Conservation (phyloP, 2,329 filamentous ascomycete genomes). For the Talaromyces rugulosus region DNA sequence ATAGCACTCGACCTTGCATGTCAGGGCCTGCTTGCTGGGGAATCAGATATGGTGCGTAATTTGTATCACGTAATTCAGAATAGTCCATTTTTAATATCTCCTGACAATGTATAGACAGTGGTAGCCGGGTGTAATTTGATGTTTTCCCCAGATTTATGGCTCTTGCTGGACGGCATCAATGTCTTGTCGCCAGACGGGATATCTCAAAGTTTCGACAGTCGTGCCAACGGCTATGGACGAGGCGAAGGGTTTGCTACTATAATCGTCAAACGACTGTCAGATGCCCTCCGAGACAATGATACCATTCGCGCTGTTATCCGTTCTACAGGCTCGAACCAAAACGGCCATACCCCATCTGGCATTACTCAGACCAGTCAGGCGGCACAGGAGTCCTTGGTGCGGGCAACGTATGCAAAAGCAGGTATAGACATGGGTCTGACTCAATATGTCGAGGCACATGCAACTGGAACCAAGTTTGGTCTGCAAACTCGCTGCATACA, state of each 20-base stretch:
- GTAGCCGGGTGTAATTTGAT: constrained; percentile 23
- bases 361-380: constrained; percentile 38
- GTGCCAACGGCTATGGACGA: constrained; percentile 48
- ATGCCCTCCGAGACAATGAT: constrained; percentile 42
- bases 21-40: constrained; percentile 21
- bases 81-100: not conserved
- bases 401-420: constrained; percentile 40
- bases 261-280: constrained; percentile 40
- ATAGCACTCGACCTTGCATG: constrained; percentile 23
- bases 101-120: not conserved
- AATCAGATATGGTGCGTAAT: constrained; percentile 16
- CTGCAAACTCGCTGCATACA: not conserved
- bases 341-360: constrained; percentile 43
- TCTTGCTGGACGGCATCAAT: constrained; percentile 17
- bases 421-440: constrained; percentile 33
- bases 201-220: constrained; percentile 33
- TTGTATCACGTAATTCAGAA: constrained; percentile 3
- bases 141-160: constrained; percentile 30
- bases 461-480: not conserved
- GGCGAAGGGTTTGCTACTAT: constrained; percentile 42
- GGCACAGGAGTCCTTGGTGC: constrained; percentile 36
- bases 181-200: constrained; percentile 18
- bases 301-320: constrained; percentile 31
- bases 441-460: not conserved
- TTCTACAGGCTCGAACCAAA: constrained; percentile 24